Evolutionary conservation across 1,139 yeast genomes (phyloP).

Genomic region (Lodderomyces jiufengensis): DNA sequence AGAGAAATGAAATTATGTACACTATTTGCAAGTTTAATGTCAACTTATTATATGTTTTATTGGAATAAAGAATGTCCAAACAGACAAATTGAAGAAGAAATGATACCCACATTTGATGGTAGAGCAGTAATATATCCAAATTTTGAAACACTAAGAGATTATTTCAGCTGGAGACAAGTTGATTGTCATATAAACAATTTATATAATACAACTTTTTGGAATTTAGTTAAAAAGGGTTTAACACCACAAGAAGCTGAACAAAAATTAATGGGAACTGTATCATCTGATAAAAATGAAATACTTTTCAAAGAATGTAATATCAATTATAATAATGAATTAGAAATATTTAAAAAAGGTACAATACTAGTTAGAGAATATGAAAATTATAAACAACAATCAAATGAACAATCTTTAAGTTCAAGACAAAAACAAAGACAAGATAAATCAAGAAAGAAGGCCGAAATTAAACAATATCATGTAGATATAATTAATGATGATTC

Average conservation of each 20-base stretch:
- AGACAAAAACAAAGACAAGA: conserved; percentile 51
- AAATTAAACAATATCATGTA: conserved; percentile 44
- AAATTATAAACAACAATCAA: conserved; percentile 13
- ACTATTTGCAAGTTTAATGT: conserved; percentile 77
- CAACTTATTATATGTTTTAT: conserved; percentile 64
- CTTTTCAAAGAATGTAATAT: conserved; percentile 73
- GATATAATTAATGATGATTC: conserved; percentile 53
- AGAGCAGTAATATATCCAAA: conserved; percentile 86
- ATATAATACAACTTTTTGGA: conserved; percentile 93
- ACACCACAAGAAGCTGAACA: conserved; percentile 79
- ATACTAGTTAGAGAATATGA: conserved; percentile 55
- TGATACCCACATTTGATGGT: conserved; percentile 85
- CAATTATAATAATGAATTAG: conserved; percentile 88
- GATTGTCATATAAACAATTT: conserved; percentile 95
- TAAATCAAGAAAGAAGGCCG: conserved; percentile 42
- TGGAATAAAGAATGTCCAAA: conserved; percentile 66
- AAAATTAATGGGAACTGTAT: conserved; percentile 64
- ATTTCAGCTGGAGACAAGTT: conserved; percentile 92
- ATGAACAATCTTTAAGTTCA: conserved; percentile 25
- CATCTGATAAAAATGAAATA: conserved; percentile 86
- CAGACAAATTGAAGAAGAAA: conserved; percentile 21
- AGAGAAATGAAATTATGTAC: conserved; percentile 76
- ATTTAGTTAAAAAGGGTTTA: conserved; percentile 59
- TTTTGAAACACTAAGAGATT: conserved; percentile 59
- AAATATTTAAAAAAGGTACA: conserved; percentile 84